Base-by-base conservation (phyloP, 228 moss, liverwort and hornwort genomes). In the Sphagnum fallax region DNA sequence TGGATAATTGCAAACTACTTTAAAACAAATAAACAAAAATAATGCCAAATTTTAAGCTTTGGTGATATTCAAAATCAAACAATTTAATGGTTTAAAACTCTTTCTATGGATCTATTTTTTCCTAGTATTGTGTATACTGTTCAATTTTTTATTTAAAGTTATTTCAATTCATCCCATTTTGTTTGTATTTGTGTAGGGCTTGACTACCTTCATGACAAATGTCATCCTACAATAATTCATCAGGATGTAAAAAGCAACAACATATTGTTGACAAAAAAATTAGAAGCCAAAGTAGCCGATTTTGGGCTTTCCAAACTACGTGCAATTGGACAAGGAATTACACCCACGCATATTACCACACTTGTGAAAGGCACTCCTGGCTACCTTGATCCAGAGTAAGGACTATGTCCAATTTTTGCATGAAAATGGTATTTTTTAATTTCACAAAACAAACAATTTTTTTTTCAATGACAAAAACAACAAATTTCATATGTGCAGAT, bases 361-460 rank as follows among this genome's bases (percentile, higher is more conserved):
- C 77, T 83, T 15, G 89, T 92, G 51, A 92, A 87, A 75, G 92
- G 92, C 53, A 92, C 92, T 63, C 81, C 89, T 18, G 87, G 89
- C 8, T 89, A 89, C 72, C 87, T 91, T 18, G 85, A 85, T 67
- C 85, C 83, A 53, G 81, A 88, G 90, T 90, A 79, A 81, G 88
- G 49, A 4, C 8, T 68, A 11, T n/a, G 0, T 32, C 32, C 32
- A 32, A 32, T 1, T 0, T 32, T 32, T 32, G 1, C 32, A 32
- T 32, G 1, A 32, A 32, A 32, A 32, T 32, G 32, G 57, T 50
- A 9, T 16, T 50, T 10, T 5, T 8, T 16, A 4, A 18, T 16
- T 16, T 32, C 32, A 32, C 1, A 32, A 32, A 52, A 12, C 2
- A 59, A 61, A 11, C 4, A 6, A 5, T 49, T 12, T 48, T 12